Conservation (phyloP, 768 basidiomycete species). For the Boletus speciosus region DNA sequence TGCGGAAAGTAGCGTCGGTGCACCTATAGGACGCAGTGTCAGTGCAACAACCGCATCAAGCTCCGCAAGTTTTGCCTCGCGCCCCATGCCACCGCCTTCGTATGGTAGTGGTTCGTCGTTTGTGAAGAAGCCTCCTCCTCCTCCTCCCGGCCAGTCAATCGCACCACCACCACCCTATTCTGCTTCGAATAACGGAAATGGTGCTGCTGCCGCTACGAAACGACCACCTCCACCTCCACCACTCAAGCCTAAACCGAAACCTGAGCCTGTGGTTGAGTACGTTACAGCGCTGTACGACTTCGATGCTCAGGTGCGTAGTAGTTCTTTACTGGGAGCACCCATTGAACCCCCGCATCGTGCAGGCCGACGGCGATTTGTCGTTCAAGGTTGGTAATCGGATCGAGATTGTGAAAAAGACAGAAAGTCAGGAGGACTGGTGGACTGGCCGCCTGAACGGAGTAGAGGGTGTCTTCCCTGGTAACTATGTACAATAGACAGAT, state of each 20-base stretch:
- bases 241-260: constrained; percentile 82
- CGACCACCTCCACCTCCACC: constrained; percentile 92
- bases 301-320: constrained; percentile 65
- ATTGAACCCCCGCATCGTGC: neutral
- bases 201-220: constrained; percentile 43
- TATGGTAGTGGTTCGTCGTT: constrained; percentile 28
- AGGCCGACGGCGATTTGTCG: constrained; percentile 90
- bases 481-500: constrained; percentile 29
- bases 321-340: neutral
- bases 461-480: constrained; percentile 90
- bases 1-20: constrained; percentile 26
- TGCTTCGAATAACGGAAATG: constrained; percentile 15
- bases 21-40: constrained; percentile 35
- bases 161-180: constrained; percentile 46
- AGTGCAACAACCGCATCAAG: constrained; percentile 27
- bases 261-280: constrained; percentile 59
- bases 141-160: constrained; percentile 26
- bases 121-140: constrained; percentile 43
- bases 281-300: constrained; percentile 96
- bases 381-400: constrained; percentile 89
- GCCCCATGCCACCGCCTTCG: constrained; percentile 23
- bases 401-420: constrained; percentile 80
- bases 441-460: constrained; percentile 80
- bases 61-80: constrained; percentile 24
- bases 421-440: constrained; percentile 95